Evolutionary conservation across 2,329 filamentous ascomycete genomes (phyloP).

Genomic region (Xylaria sp.): DNA sequence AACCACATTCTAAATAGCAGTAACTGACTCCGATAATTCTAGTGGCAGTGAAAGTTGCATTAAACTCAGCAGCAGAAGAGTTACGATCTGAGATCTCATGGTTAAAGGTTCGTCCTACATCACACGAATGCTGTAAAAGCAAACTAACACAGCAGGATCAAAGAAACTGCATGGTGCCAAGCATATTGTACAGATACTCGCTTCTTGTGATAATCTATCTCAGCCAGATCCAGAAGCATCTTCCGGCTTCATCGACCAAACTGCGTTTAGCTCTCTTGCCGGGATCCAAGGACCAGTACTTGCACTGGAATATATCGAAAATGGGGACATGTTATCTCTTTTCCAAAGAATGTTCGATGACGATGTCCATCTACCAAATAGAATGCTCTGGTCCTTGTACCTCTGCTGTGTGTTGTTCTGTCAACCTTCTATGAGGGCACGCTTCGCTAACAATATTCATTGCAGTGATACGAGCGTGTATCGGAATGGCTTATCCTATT

Average conservation of each 20-base stretch:
- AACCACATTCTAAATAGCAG: not conserved
- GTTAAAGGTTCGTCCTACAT: slow-evolving; percentile 15
- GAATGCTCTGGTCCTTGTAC: slow-evolving; percentile 25
- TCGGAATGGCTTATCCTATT: slow-evolving; percentile 30
- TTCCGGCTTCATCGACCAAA: not conserved
- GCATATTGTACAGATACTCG: slow-evolving; percentile 23
- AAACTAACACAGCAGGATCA: not conserved
- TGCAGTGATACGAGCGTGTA: slow-evolving; percentile 25
- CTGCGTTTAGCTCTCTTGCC: slow-evolving; percentile 15
- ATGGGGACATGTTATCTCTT: slow-evolving; percentile 6
- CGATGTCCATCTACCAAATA: slow-evolving; percentile 17
- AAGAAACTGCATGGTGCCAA: slow-evolving; percentile 18
- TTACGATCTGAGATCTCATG: slow-evolving; percentile 15
- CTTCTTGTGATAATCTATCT: not conserved
- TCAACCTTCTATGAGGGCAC: not conserved
- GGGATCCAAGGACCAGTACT: slow-evolving; percentile 14
- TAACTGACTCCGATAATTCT: not conserved
- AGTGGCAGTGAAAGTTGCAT: slow-evolving; percentile 19
- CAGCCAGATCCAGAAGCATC: not conserved
- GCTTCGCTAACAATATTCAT: not conserved
- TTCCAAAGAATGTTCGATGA: not conserved
- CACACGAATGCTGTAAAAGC: not conserved
- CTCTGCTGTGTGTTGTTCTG: slow-evolving; percentile 21
- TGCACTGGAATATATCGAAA: slow-evolving; percentile 26
- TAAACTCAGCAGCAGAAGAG: not conserved